phyloP scores from a whole-genome alignment of 441 rosid species.

The Theobroma grandiflorum region DNA sequence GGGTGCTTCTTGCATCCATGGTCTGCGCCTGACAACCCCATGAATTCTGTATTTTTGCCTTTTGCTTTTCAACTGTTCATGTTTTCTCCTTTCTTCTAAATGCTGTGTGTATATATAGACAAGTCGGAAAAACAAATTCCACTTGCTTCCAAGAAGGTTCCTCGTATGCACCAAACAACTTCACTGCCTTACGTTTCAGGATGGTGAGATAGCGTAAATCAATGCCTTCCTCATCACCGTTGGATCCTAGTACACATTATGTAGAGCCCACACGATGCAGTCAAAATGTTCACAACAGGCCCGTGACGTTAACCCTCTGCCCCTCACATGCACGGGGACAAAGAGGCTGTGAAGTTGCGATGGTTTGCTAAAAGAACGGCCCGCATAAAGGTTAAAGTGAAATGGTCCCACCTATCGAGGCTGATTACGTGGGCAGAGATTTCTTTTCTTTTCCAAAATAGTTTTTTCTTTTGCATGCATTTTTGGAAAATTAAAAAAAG shows the following conservation, averaged over 20 bases:
- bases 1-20: conserved; percentile 64
- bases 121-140: neutral
- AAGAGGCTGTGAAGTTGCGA: neutral
- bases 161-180: neutral
- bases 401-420: neutral
- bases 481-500: neutral
- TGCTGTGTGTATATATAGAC: neutral
- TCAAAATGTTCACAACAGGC: neutral
- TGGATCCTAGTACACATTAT: neutral
- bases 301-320: neutral
- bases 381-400: neutral
- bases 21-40: conserved; percentile 30
- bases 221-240: neutral
- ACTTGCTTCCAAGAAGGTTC: conserved; percentile 30
- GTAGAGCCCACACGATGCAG: neutral
- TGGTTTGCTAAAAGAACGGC: neutral
- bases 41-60: neutral
- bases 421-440: neutral
- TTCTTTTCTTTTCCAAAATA: no score
- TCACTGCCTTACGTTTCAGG: neutral
- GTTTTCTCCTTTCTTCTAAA: neutral
- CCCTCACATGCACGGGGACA: conserved; percentile 17
- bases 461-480: no score
- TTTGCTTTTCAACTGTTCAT: neutral
- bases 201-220: no score